A percentile compares a stretch with the other conserved stretches of the same genome.
phyloP scores from a whole-genome alignment of 1,139 yeast species.

The Kodamaea fungicola region DNA sequence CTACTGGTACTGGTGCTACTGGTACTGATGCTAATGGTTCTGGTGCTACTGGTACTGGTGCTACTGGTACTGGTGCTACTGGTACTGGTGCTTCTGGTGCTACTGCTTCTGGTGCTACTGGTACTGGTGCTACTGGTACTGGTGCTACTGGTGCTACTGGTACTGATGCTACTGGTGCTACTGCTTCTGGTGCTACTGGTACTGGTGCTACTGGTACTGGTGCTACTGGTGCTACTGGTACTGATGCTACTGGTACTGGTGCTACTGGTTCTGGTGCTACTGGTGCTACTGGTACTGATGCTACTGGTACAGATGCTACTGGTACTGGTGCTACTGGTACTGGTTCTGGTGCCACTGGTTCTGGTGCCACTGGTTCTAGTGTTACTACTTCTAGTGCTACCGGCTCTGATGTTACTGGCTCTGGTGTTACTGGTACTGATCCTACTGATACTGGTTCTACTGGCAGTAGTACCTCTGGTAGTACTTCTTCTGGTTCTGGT shows the following conservation, averaged over 20 bases:
- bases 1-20: too few relatives aligned
- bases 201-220: not conserved
- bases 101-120: slow-evolving; percentile 22
- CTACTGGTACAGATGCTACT: not conserved
- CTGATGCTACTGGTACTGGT: not conserved
- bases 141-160: slow-evolving; percentile 17
- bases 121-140: too few relatives aligned
- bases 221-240: not conserved
- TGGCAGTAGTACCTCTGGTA: too few relatives aligned
- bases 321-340: not conserved
- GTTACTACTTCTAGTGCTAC: not conserved
- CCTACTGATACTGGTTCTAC: slow-evolving; percentile 23
- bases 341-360: not conserved
- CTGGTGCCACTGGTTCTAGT: not conserved
- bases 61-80: too few relatives aligned
- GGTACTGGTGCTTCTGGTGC: slow-evolving; percentile 16
- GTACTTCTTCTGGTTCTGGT: slow-evolving; percentile 13
- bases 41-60: too few relatives aligned
- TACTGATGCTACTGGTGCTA: not conserved
- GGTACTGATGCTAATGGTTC: too few relatives aligned
- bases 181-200: not conserved
- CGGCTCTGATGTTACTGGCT: slow-evolving; percentile 34
- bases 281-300: not conserved
- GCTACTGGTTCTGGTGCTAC: not conserved
- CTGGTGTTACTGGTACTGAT: slow-evolving; percentile 17